Percentiles rank a stretch among this genome's conserved stretches.
Conservation (phyloP, 208 protist genomes). For the Porcisia deanei region DNA sequence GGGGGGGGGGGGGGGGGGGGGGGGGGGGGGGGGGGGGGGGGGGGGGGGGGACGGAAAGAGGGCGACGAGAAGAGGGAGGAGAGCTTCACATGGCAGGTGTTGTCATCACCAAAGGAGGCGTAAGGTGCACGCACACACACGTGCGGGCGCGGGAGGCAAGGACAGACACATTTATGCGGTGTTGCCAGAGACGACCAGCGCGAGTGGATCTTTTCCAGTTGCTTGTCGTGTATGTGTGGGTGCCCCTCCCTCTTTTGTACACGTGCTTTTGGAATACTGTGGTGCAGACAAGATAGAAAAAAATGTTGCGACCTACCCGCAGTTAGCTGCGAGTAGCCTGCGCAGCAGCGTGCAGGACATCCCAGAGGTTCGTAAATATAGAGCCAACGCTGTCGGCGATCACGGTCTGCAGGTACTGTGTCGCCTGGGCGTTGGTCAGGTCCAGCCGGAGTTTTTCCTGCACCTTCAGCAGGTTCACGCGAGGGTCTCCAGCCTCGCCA, state of each 20-base stretch:
- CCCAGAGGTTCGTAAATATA: conserved; percentile 91
- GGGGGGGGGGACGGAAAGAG: not conserved
- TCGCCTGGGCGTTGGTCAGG: conserved; percentile 91
- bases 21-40: not conserved
- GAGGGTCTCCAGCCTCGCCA: conserved; percentile 50
- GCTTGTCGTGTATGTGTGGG: not conserved
- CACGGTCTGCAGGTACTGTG: conserved; percentile 92
- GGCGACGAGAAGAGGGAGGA: not conserved
- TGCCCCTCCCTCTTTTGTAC: not conserved
- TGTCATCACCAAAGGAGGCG: not conserved
- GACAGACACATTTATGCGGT: not conserved
- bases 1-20: not conserved
- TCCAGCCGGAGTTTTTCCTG: conserved; percentile 95
- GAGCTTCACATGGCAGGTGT: not conserved
- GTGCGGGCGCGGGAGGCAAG: not conserved
- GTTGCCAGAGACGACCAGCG: no score
- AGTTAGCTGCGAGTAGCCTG: conserved; percentile 70
- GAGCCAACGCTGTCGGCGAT: conserved; percentile 94
- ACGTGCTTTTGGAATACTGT: not conserved
- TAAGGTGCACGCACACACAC: not conserved
- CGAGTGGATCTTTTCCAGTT: not conserved
- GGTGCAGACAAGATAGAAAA: not conserved
- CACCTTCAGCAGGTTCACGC: conserved; percentile 79
- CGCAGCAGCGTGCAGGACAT: conserved; percentile 87
- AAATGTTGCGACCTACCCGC: not conserved